phyloP scores from a whole-genome alignment of 257 asterid genomes.

The Capsicum pubescens region DNA sequence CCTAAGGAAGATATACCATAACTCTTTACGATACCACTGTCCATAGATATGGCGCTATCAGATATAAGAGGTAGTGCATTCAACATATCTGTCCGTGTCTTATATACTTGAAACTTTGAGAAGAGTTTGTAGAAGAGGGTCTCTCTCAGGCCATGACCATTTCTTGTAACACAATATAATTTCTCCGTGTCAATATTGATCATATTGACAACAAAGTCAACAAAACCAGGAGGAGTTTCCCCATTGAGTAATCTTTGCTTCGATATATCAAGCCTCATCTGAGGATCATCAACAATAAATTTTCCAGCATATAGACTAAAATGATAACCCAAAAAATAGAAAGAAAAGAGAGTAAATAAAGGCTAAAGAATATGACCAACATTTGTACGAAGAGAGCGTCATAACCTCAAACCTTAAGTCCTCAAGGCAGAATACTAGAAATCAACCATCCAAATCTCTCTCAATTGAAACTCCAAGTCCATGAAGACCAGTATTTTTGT shows the following conservation, averaged over 20 bases:
- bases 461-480: constrained; percentile 60
- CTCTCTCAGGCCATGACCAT: no score
- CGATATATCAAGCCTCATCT: constrained; percentile 49
- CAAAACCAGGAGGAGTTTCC: no score
- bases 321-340: constrained; percentile 36
- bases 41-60: constrained; percentile 81
- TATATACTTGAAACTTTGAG: constrained; percentile 74
- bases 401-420: constrained; percentile 55
- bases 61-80: constrained; percentile 53
- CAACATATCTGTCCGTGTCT: constrained; percentile 73
- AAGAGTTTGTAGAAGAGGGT: constrained; percentile 57
- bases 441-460: constrained; percentile 54
- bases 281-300: no score
- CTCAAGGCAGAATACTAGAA: constrained; percentile 70
- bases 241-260: constrained; percentile 58
- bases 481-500: constrained; percentile 59
- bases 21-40: constrained; percentile 73
- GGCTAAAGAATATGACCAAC: neutral
- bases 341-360: neutral
- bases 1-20: constrained; percentile 57
- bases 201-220: no score
- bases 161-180: no score
- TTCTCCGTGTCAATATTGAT: no score
- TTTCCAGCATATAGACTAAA: constrained; percentile 63
- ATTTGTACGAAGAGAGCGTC: constrained; percentile 27